Evolutionary conservation across 352 stramenopile species (phyloP).

Genomic region (Globisporangium sylvaticum): DNA sequence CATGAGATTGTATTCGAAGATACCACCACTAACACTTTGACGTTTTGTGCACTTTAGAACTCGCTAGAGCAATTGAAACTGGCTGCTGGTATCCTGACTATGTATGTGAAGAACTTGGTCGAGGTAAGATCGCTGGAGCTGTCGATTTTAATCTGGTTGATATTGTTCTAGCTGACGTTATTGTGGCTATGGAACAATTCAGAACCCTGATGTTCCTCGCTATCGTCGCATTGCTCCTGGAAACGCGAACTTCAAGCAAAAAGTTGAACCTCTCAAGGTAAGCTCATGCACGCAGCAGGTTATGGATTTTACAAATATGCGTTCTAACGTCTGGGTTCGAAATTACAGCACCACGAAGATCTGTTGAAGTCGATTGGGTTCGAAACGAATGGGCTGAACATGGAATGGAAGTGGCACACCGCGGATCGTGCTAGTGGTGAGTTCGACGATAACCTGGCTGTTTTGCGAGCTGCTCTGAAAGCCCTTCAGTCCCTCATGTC

Average conservation of each 20-base stretch:
- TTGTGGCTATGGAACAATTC: constrained; percentile 2
- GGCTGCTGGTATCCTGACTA: constrained; percentile 66
- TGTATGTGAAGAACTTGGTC: constrained; percentile 86
- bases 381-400: constrained; percentile 62
- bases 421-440: constrained; percentile 49
- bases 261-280: constrained; percentile 79
- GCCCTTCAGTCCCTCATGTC: constrained; percentile 53
- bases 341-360: constrained; percentile 60
- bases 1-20: background rate
- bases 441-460: constrained; percentile 67
- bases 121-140: constrained; percentile 35
- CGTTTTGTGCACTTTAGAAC: constrained; percentile 38
- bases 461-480: constrained; percentile 57
- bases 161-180: background rate
- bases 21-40: background rate
- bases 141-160: background rate
- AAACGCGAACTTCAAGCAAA: constrained; percentile 85
- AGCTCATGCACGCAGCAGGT: background rate
- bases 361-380: constrained; percentile 78
- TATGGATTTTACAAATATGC: too few relatives aligned
- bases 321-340: background rate
- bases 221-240: constrained; percentile 74
- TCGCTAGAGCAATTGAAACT: constrained; percentile 64
- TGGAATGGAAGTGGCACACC: constrained; percentile 84
- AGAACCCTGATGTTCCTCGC: constrained; percentile 79